Evolutionary conservation across 768 basidiomycete species (phyloP).

Genomic region (Rossbeevera mucosa): DNA sequence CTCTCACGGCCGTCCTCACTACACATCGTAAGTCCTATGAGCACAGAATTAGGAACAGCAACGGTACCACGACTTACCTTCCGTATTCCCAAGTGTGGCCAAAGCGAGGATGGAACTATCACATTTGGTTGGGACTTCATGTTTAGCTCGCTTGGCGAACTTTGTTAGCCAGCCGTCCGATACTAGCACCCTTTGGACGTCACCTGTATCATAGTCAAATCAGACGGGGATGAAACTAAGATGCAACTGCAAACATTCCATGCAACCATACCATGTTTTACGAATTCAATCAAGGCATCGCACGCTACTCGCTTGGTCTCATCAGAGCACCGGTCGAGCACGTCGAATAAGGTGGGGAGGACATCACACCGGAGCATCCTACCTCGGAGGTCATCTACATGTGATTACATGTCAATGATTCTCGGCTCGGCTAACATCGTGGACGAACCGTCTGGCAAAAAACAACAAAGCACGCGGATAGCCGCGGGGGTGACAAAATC

Average conservation of each 20-base stretch:
- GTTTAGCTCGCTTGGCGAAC: conserved; percentile 16
- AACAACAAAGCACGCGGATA: conserved; percentile 20
- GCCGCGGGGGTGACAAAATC: conserved; percentile 30
- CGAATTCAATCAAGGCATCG: conserved; percentile 14
- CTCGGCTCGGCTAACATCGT: neutral
- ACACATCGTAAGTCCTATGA: neutral
- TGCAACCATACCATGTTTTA: conserved; percentile 13
- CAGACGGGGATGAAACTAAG: neutral
- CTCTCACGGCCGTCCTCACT: conserved; percentile 9
- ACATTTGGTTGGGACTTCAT: conserved; percentile 4
- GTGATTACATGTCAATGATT: neutral
- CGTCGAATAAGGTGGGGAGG: conserved; percentile 16
- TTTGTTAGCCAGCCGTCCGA: conserved; percentile 5
- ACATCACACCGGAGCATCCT: conserved; percentile 15
- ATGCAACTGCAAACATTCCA: neutral
- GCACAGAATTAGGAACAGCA: neutral
- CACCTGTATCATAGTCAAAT: conserved; percentile 3
- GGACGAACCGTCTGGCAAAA: conserved; percentile 21
- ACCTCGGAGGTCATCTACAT: conserved; percentile 16
- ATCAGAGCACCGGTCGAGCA: conserved; percentile 19
- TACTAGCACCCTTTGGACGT: conserved; percentile 6
- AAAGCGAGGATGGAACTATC: conserved; percentile 18
- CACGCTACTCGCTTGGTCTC: conserved; percentile 16
- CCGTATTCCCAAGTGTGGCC: conserved; percentile 11
- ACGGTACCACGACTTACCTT: neutral